These are phyloP conservation scores for Chondrus crispus DNA, from an alignment of 23 red algal genomes.

Conservation along the genomic window DNA sequence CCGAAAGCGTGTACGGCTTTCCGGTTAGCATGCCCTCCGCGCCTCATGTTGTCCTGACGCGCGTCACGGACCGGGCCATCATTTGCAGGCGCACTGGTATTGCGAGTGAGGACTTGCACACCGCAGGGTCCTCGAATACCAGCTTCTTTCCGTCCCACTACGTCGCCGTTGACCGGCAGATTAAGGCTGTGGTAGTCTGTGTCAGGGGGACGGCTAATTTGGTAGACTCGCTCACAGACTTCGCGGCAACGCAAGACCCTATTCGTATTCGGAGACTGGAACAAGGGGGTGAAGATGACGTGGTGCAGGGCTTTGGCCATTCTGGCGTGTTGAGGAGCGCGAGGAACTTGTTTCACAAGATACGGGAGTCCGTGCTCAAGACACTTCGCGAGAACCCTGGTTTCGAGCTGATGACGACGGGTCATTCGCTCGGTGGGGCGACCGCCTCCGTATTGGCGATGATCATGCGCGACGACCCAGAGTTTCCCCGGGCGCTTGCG, in stretches of 20 bases:
- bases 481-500: conserved; percentile 15
- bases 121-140: conserved; percentile 17
- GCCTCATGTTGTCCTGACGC: conserved; percentile 50
- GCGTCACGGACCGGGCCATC: conserved; percentile 66
- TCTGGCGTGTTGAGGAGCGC: conserved; percentile 60
- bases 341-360: conserved; percentile 36
- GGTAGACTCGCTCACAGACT: conserved; percentile 78
- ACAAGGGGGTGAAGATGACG: neutral
- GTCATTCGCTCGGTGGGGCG: conserved; percentile 79
- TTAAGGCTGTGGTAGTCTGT: conserved; percentile 69
- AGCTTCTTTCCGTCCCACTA: conserved; percentile 71
- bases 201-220: conserved; percentile 80
- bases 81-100: conserved; percentile 67
- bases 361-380: conserved; percentile 9
- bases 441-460: conserved; percentile 54
- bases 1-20: conserved; percentile 73
- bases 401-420: conserved; percentile 64
- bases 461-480: conserved; percentile 65
- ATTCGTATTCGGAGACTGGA: conserved; percentile 17
- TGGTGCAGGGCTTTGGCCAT: conserved; percentile 56
- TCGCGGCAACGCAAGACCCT: conserved; percentile 64
- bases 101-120: conserved; percentile 20
- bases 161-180: conserved; percentile 67
- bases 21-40: conserved; percentile 52
- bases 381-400: conserved; percentile 29